Percentiles rank a stretch among this genome's conserved stretches.
Evolutionary conservation across 1,284 basidiomycete species (phyloP).

Genomic region (Bjerkandera adusta): DNA sequence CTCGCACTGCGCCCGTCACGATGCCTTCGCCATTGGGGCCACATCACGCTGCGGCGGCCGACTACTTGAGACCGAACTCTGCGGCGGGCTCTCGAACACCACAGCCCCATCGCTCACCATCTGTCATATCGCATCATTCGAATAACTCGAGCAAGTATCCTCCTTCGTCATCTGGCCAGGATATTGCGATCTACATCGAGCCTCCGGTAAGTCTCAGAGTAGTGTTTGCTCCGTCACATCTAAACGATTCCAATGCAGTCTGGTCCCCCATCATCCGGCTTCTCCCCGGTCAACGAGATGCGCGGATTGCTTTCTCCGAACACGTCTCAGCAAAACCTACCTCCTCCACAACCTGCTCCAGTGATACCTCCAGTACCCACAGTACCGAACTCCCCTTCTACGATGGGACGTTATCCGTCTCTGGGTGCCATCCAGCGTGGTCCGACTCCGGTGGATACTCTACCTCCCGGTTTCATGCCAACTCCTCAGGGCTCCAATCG

Average conservation of each 20-base stretch:
- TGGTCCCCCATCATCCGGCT: constrained; percentile 18
- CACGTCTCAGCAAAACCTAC: constrained; percentile 10
- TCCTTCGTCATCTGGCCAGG: constrained; percentile 18
- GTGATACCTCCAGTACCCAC: constrained; percentile 12
- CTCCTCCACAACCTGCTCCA: constrained; percentile 13
- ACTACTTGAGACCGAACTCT: no score
- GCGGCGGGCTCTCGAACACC: neutral
- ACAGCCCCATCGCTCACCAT: neutral
- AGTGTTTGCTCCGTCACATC: neutral
- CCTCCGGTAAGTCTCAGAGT: constrained; percentile 20
- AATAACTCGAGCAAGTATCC: constrained; percentile 1
- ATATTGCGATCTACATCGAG: constrained; percentile 5
- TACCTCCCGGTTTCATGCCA: constrained; percentile 24
- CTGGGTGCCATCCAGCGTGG: constrained; percentile 5
- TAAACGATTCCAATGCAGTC: constrained; percentile 17
- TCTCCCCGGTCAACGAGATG: constrained; percentile 15
- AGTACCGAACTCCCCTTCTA: constrained; percentile 18
- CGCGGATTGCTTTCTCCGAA: constrained; percentile 22
- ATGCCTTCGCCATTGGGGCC: constrained; percentile 13
- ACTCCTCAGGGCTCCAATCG: neutral
- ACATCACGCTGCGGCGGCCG: no score
- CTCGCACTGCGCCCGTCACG: constrained; percentile 6
- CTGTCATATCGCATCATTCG: neutral
- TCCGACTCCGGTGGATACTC: constrained; percentile 1
- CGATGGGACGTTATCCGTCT: constrained; percentile 13